Evolutionary conservation across 2,329 filamentous ascomycete genomes (phyloP).

Genomic region (Torrubiella hemipterigena): DNA sequence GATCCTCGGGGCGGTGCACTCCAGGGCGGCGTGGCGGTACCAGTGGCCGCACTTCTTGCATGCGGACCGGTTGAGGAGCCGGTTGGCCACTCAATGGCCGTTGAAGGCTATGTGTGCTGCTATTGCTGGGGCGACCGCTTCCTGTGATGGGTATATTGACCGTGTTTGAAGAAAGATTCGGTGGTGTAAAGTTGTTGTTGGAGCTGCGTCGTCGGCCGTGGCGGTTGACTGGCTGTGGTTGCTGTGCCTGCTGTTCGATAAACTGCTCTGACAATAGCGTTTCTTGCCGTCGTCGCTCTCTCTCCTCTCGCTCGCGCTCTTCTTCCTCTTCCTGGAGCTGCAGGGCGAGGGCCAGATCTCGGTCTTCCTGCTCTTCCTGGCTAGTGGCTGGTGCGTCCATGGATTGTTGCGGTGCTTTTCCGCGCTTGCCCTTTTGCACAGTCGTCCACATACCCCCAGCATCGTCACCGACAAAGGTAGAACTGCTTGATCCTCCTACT

Average conservation of each 20-base stretch:
- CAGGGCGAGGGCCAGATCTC: conserved; percentile 76
- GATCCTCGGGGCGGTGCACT: conserved; percentile 19
- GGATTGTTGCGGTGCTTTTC: conserved; percentile 14
- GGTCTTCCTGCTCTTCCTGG: conserved; percentile 60
- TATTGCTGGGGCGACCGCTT: conserved; percentile 3
- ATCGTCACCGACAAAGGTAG: conserved; percentile 9
- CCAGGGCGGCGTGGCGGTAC: conserved; percentile 22
- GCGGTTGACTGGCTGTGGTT: conserved; percentile 14
- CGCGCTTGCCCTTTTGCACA: conserved; percentile 26
- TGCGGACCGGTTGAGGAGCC: conserved; percentile 5
- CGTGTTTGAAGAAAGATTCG: too few relatives aligned
- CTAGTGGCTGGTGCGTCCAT: conserved; percentile 22
- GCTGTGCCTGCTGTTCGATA: conserved; percentile 50
- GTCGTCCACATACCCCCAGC: conserved; percentile 40
- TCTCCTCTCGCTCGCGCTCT: conserved; percentile 55
- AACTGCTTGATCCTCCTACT: conserved; percentile 9
- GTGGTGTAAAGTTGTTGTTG: too few relatives aligned
- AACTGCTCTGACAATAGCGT: conserved; percentile 57
- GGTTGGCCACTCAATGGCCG: conserved; percentile 5
- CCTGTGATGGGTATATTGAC: conserved; percentile 1
- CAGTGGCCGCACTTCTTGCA: conserved; percentile 32
- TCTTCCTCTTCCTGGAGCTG: conserved; percentile 95
- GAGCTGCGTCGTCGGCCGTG: conserved; percentile 13
- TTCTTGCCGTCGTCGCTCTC: conserved; percentile 52
- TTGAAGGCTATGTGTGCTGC: conserved; percentile 5